Conservation (phyloP, 2,329 filamentous ascomycete species). For the Proliferodiscus dingleyae region DNA sequence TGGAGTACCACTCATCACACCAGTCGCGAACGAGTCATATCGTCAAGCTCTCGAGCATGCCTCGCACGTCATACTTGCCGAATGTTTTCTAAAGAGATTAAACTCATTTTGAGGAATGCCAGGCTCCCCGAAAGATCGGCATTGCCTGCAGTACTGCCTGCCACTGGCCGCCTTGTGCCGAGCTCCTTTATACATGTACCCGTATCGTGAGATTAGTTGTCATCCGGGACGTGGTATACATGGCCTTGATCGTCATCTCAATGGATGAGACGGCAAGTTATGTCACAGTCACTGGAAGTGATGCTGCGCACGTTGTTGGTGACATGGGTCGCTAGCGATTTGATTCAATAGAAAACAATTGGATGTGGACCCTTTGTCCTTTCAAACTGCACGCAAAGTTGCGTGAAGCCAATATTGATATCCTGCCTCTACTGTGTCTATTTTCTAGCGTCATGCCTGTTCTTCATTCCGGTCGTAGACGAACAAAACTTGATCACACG, state of each 20-base stretch:
- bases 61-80: conserved; percentile 8
- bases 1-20: conserved; percentile 15
- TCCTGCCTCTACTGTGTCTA: conserved; percentile 2
- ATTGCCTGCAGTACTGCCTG: conserved; percentile 8
- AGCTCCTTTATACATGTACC: conserved; percentile 18
- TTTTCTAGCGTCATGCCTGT: conserved; percentile 21
- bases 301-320: neutral
- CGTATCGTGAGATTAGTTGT: conserved; percentile 17
- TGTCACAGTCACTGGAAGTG: neutral
- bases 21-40: conserved; percentile 23
- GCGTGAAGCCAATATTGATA: conserved; percentile 7
- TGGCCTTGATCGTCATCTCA: conserved; percentile 17
- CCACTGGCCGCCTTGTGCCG: conserved; percentile 11
- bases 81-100: neutral
- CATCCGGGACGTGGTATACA: conserved; percentile 16
- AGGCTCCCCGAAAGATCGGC: neutral
- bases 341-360: neutral
- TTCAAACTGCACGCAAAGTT: conserved; percentile 21
- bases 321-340: neutral
- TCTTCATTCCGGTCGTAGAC: conserved; percentile 28
- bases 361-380: neutral
- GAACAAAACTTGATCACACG: conserved; percentile 23
- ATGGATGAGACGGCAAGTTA: conserved; percentile 8
- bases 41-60: conserved; percentile 11
- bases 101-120: neutral